Base-by-base conservation (phyloP, 148 eudicot genomes). In the Rhododendron molle region DNA sequence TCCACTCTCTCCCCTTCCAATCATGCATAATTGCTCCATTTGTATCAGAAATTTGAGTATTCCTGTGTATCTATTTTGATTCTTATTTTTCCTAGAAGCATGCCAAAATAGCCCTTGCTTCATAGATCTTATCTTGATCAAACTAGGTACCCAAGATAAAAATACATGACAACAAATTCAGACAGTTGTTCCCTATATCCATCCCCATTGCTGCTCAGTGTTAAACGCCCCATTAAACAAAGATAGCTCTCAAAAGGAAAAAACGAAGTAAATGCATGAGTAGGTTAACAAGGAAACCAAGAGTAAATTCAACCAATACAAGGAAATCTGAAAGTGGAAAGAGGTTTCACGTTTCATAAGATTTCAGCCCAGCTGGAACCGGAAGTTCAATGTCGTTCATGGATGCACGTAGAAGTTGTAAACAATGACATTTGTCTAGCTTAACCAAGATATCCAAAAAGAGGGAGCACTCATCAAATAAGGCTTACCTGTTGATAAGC, bases 401-500 rank as follows among this genome's bases (percentile, higher is more conserved):
- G 83, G 46, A 28, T 32, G 65, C 7, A 54, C 12, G 14, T 30
- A 30, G 2, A 52, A 34, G 16, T 8, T 5, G 20, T 54, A 18
- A 81, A 30, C 28, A 40, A 3, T 56, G 9, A 81, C 2, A 9
- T 81, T 60, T 60, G 15, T 47, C 32, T 43, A n/a, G 54, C 76
- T 16, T 49, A 49, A 4, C 14, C 20, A 50, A 50, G 80, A 32
- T 32, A 73, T 18, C 44, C 34, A 49, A 50, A 71, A 73, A 36
- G 20, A 36, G 28, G 56, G 77, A 30, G 32, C 36, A 54, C 67
- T 83, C 5, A 32, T 52, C 40, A 67, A 81, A 38, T 62, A 50
- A 78, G 60, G 60, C 60, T 77, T 89, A 95, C 99, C 95, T 95
- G 96, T 88, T 97, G 98, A 89, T 97, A 97, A 85, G 99, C 98